Conservation (phyloP, 768 basidiomycete genomes). For the Sporobolomyces roseus region DNA sequence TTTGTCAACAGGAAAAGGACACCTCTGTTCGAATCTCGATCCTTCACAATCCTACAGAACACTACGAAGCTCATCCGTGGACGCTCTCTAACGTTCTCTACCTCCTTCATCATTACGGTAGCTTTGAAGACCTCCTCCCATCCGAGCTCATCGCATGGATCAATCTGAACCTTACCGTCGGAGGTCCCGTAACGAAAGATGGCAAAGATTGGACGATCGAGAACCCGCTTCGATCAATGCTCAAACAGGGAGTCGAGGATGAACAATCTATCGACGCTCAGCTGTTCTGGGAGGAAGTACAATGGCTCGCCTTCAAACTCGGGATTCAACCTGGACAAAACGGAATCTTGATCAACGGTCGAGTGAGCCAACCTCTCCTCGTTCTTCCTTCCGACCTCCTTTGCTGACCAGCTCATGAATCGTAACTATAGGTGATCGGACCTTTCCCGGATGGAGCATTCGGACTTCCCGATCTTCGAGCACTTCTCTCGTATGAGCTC, state of each 20-base stretch:
- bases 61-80: slow-evolving; percentile 14
- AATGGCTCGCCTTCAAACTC: slow-evolving; percentile 9
- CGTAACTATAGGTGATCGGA: slow-evolving; percentile 63
- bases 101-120: slow-evolving; percentile 54
- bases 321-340: slow-evolving; percentile 52
- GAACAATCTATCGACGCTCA: slow-evolving; percentile 7
- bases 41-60: slow-evolving; percentile 64
- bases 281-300: slow-evolving; percentile 23
- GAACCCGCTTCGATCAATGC: slow-evolving; percentile 21
- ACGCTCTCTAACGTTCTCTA: slow-evolving; percentile 52
- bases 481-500: slow-evolving; percentile 70
- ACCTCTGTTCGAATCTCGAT: slow-evolving; percentile 65
- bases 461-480: slow-evolving; percentile 62
- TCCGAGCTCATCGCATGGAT: slow-evolving; percentile 28
- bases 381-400: neutral
- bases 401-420: neutral
- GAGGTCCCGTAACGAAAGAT: neutral
- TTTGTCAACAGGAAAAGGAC: slow-evolving; percentile 51
- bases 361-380: slow-evolving; percentile 60
- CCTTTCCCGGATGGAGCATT: slow-evolving; percentile 65
- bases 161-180: slow-evolving; percentile 13
- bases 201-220: slow-evolving; percentile 15
- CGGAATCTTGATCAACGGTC: slow-evolving; percentile 73
- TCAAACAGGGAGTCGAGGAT: slow-evolving; percentile 34
- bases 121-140: slow-evolving; percentile 49